phyloP scores from a whole-genome alignment of 1,284 basidiomycete genomes.

The Stygiomarasmius scandens region DNA sequence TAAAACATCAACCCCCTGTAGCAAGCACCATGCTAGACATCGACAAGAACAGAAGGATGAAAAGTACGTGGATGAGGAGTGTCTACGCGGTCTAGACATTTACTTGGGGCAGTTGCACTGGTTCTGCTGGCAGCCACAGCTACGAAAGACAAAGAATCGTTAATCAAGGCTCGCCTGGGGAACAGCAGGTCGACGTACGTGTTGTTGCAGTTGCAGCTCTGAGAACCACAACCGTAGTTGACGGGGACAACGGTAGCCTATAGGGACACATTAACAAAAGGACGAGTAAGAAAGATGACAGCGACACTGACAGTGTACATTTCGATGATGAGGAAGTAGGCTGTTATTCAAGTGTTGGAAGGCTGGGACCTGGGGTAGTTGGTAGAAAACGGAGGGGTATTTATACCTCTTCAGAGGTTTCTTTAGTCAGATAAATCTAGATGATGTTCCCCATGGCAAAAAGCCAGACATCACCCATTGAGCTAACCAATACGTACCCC shows the following conservation, averaged over 20 bases:
- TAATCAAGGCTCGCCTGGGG: neutral
- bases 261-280: neutral
- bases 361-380: neutral
- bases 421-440: no score
- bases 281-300: neutral
- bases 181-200: constrained; percentile 21
- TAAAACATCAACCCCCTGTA: no score
- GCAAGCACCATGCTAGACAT: neutral
- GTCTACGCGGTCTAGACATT: neutral
- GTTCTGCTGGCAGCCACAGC: constrained; percentile 30
- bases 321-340: neutral
- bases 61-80: no score
- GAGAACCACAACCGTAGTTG: constrained; percentile 30
- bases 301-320: constrained; percentile 12
- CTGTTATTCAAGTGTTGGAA: neutral
- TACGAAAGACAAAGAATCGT: constrained; percentile 9
- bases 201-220: constrained; percentile 27
- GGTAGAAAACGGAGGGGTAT: neutral
- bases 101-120: constrained; percentile 27
- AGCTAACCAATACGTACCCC: no score
- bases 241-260: constrained; percentile 27
- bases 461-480: no score
- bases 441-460: no score
- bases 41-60: no score
- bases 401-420: neutral